phyloP scores from a whole-genome alignment of 805 yeast genomes.

The Wickerhamiella brachini region DNA sequence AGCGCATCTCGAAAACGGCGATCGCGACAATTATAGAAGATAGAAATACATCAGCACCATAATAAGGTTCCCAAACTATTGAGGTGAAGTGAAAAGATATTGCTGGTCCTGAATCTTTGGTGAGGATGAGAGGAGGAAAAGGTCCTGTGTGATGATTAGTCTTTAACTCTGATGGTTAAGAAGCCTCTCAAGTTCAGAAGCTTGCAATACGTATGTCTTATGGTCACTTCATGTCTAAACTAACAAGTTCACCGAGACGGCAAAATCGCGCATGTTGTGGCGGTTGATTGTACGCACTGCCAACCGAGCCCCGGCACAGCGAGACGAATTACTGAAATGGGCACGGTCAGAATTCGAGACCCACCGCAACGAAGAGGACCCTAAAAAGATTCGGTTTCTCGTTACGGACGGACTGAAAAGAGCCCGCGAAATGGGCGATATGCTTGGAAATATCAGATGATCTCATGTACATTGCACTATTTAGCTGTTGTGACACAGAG shows the following conservation, averaged over 20 bases:
- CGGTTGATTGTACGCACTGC: slow-evolving; percentile 22
- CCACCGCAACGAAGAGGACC: slow-evolving; percentile 20
- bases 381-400: slow-evolving; percentile 21
- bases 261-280: slow-evolving; percentile 24
- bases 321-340: slow-evolving; percentile 22
- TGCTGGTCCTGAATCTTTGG: too few relatives aligned
- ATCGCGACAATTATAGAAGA: too few relatives aligned
- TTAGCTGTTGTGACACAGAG: too few relatives aligned
- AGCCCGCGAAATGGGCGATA: slow-evolving; percentile 20
- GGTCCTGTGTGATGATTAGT: too few relatives aligned
- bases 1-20: background rate
- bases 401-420: slow-evolving; percentile 25
- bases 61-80: too few relatives aligned
- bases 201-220: slow-evolving; percentile 14
- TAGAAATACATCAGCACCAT: too few relatives aligned
- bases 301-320: slow-evolving; percentile 17
- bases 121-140: too few relatives aligned
- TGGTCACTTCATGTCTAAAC: background rate
- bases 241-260: slow-evolving; percentile 24
- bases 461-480: background rate
- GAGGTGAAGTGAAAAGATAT: too few relatives aligned
- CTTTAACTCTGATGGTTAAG: background rate
- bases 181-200: slow-evolving; percentile 9
- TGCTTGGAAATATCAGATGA: slow-evolving; percentile 7
- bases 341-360: slow-evolving; percentile 24